Conservation (phyloP, 208 protist species). For the Lotmaria passim region DNA sequence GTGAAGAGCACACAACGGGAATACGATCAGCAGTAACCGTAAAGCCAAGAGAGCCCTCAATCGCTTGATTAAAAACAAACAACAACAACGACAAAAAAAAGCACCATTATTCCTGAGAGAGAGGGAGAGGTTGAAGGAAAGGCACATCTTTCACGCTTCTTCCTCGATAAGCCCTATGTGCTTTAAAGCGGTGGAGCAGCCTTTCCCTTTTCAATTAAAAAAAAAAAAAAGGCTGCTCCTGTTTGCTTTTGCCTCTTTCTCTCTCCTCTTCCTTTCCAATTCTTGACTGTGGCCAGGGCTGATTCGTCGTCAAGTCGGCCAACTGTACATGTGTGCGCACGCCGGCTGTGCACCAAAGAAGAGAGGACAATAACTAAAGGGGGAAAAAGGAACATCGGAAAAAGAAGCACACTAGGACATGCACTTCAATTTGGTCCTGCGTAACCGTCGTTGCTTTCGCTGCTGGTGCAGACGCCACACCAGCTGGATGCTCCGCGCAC, state of each 20-base stretch:
- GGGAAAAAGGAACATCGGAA: not conserved
- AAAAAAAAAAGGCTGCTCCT: not conserved
- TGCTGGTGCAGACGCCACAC: conserved; percentile 23
- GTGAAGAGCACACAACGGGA: no score
- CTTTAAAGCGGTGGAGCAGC: no score
- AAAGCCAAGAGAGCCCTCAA: no score
- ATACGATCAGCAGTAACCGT: not conserved
- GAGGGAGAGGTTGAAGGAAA: no score
- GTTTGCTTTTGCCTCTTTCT: not conserved
- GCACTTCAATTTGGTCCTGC: not conserved
- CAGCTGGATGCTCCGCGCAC: conserved; percentile 48
- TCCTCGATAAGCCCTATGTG: no score
- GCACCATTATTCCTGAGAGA: no score
- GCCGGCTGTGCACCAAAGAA: not conserved
- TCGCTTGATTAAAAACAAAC: not conserved
- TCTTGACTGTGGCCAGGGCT: not conserved
- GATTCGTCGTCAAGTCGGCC: no score
- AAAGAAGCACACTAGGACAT: not conserved
- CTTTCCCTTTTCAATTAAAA: not conserved
- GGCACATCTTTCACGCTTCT: no score
- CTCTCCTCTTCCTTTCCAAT: not conserved
- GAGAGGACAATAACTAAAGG: not conserved
- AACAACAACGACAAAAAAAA: no score
- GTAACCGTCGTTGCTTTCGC: not conserved
- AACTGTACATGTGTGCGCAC: not conserved